Conservation (phyloP, 768 basidiomycete species). For the Pholiota microspora region DNA sequence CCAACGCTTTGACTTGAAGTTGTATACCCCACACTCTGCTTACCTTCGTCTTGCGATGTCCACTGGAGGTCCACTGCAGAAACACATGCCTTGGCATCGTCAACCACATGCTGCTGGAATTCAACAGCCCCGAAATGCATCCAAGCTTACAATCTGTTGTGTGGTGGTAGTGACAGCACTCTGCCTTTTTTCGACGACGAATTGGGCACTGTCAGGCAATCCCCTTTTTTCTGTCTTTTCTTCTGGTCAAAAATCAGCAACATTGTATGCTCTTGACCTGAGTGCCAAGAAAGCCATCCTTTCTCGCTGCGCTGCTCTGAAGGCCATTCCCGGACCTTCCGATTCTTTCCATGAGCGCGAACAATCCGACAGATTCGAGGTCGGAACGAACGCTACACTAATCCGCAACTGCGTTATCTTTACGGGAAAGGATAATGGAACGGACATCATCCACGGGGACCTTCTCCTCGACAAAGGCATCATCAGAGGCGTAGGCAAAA, state of each 20-base stretch:
- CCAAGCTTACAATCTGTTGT: neutral
- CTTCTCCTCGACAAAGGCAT: constrained; percentile 68
- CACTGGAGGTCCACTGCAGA: neutral
- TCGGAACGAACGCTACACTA: constrained; percentile 61
- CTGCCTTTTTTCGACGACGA: neutral
- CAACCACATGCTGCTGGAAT: neutral
- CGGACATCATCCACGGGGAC: constrained; percentile 57
- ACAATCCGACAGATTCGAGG: constrained; percentile 63
- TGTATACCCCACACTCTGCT: neutral
- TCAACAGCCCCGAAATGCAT: neutral
- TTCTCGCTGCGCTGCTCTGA: constrained; percentile 51
- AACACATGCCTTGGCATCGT: neutral
- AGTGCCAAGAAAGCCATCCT: constrained; percentile 29
- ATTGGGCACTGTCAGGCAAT: neutral
- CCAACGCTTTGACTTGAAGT: neutral
- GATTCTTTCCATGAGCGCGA: constrained; percentile 38
- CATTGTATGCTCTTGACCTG: neutral
- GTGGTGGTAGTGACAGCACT: neutral
- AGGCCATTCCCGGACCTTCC: constrained; percentile 41
- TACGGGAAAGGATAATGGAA: constrained; percentile 56
- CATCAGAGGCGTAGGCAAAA: constrained; percentile 55
- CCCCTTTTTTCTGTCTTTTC: neutral
- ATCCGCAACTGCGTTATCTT: constrained; percentile 73
- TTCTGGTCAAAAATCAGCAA: neutral
- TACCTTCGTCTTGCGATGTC: neutral